These are phyloP conservation scores for Pichia insulana DNA, from an alignment of 805 yeast genomes.

Conservation along the genomic window DNA sequence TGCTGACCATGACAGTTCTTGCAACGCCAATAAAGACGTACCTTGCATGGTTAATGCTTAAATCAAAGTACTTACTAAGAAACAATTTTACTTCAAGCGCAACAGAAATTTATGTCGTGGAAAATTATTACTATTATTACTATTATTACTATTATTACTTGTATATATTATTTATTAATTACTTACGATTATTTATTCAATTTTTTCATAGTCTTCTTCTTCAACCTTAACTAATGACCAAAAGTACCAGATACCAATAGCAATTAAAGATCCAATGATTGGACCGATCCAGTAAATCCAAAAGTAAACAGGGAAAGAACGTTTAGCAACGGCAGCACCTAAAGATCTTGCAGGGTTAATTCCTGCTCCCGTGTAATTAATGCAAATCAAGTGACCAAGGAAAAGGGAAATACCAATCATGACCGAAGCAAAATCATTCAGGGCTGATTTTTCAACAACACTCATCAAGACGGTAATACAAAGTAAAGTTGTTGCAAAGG, in stretches of 20 bases:
- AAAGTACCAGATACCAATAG: constrained; percentile 58
- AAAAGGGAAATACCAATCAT: constrained; percentile 77
- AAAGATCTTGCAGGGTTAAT: constrained; percentile 84
- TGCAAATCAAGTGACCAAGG: constrained; percentile 72
- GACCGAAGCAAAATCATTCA: constrained; percentile 72
- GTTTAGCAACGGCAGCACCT: constrained; percentile 62
- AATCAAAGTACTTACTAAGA: no score
- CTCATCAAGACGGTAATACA: constrained; percentile 71
- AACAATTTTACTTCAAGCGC: no score
- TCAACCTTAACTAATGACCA: constrained; percentile 60
- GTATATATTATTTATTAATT: no score
- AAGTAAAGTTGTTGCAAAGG: constrained; percentile 66
- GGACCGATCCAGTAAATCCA: constrained; percentile 96
- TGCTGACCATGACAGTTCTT: constrained; percentile 30
- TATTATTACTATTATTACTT: no score
- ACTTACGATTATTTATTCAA: neutral
- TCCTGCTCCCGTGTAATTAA: constrained; percentile 86
- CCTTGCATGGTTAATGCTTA: neutral
- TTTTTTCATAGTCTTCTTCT: constrained; percentile 25
- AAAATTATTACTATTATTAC: no score
- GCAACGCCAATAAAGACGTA: neutral
- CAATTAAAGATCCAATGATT: constrained; percentile 55
- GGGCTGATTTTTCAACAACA: constrained; percentile 75
- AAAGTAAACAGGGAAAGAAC: constrained; percentile 69
- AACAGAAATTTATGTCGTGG: no score